Evolutionary conservation across 225 moss, liverwort and hornwort species (phyloP), one percentile per base, ranked within the genome.

Genomic region (Physcomitrellopsis africana): DNA sequence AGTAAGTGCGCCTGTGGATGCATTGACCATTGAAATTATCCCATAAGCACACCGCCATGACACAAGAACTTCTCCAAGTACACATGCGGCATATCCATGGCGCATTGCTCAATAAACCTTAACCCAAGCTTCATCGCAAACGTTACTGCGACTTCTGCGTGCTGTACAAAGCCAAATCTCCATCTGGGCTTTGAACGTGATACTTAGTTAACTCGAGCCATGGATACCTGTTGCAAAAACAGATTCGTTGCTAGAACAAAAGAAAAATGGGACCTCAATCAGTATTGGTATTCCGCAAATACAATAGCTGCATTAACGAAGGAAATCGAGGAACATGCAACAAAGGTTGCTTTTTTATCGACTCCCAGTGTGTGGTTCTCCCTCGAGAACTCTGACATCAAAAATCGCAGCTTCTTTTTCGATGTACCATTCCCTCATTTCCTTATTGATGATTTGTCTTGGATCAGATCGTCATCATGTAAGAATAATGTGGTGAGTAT

Each of bases 331-430:
- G 99, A 93, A 57, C 87, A 85, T 55, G 93, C 99, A 11, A 94
- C 99, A 9, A 99, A 93, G 76, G 99, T 89, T 55, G 99, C 99
- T 0, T 99, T 99, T 57, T 52, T 99, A 66, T 99, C 99, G 29
- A 93, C 93, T 4, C 99, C 99, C 62, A 99, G 99, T 79, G 95
- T 99, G 16, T 99, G 93, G 89, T 99, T 99, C 79, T 99, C 95
- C 18, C 87, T 99, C 51, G 80, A 90, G n/a, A 88, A 95, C 53
- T 69, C 69, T 18, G 85, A 91, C 52, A 85, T 99, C 64, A 86
- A 92, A 67, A 87, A 76, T 48, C 85, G 86, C 79, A 95, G 95
- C 67, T 89, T 87, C 81, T 99, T 99, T 77, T 99, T 99, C 83
- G 99, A 99, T 83, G 99, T 92, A 63, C 24, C 24, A 24, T 24